Base-by-base conservation (phyloP, 345 rosid species). In the Limnanthes douglasii region DNA sequence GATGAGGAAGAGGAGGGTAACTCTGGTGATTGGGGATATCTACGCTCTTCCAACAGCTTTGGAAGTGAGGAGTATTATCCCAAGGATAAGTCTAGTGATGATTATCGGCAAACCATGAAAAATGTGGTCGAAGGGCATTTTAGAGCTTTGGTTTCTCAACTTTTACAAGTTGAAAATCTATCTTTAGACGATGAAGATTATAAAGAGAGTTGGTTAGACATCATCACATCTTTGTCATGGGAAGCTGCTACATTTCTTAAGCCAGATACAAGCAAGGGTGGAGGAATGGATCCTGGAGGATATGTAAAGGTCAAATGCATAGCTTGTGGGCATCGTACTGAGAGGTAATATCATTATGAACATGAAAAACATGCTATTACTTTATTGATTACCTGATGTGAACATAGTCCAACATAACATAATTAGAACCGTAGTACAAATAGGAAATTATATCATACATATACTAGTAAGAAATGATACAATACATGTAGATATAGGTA, bases 221-320 rank as follows among this genome's bases (percentile, higher is more conserved):
- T 84, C 56, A 65, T 84, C 40, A 66, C 96, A 20, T 80, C 85
- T 33, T 60, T 90, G 53, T 80, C 94, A 7, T 90, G 98, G 98
- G 94, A 90, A 42, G 98, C 85, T 51, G 96, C 98, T 27, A 64
- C 92, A 32, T 69, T 79, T 45, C 69, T 90, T 18, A 90, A 69
- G 62, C 98, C 98, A 48, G 98, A 90, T 70, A 84, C 64, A 42
- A 84, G 94, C 54, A 72, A 54, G 54, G 65, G 98, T 45, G 94
- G 95, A 62, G 94, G 86, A 57, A 90, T 90, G 95, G 98, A 84
- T 64, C 98, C 98, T 13, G 98, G 94, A 61, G 84, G 81, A 41
- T 84, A 84, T 54, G 98, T 84, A 53, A 84, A 90, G 68, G 81
- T 90, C 34, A 90, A 90, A 61, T 80, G 95, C 63, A 62, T 90